These are phyloP conservation scores for Picochlorum sp. DNA, from an alignment of 139 green algal genomes.

Conservation along the genomic window DNA sequence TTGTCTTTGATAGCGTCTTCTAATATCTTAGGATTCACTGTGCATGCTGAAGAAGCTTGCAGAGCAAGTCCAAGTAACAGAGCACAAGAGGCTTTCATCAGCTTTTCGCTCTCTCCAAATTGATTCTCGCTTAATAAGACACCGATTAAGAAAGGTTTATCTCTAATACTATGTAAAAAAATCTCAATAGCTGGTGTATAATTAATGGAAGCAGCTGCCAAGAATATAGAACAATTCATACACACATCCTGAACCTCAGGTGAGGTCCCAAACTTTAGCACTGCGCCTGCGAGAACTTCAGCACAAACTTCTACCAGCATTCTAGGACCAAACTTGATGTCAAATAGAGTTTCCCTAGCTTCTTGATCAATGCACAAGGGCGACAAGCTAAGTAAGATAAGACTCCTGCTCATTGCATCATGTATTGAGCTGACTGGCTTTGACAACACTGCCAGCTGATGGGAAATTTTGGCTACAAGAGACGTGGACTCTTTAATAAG, in stretches of 20 bases:
- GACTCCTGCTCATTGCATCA: too few relatives aligned
- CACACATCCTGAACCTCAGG: neutral
- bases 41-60: neutral
- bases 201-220: neutral
- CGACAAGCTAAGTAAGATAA: too few relatives aligned
- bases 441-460: too few relatives aligned
- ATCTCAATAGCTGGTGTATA: neutral
- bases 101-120: neutral
- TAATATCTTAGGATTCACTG: neutral
- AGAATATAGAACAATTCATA: neutral
- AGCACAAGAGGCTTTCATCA: neutral
- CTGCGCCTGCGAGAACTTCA: neutral
- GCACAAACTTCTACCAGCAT: neutral
- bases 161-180: neutral
- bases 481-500: too few relatives aligned
- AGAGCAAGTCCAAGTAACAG: neutral
- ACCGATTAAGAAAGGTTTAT: neutral
- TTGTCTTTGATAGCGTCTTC: neutral
- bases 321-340: neutral
- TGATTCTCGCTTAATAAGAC: neutral
- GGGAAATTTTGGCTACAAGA: too few relatives aligned
- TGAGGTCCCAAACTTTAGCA: neutral
- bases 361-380: neutral
- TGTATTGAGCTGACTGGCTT: too few relatives aligned
- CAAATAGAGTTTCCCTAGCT: neutral